Evolutionary conservation across 2,329 filamentous ascomycete genomes (phyloP), one percentile per base, ranked within the genome.

Genomic region (Incumbomyces delicatus): DNA sequence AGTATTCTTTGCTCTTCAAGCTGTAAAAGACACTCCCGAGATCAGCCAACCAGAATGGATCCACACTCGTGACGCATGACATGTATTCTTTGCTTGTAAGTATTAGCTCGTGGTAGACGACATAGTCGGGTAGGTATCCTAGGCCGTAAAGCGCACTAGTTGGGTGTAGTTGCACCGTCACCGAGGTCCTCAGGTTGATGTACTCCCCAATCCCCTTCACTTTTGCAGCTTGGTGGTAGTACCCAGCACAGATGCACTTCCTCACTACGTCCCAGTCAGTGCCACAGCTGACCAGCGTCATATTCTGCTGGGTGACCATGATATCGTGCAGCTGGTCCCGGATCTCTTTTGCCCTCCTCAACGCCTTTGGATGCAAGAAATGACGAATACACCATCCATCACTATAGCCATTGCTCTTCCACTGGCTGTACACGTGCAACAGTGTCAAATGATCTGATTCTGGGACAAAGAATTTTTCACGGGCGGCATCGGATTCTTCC

Each of bases 401-500:
- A 1, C 83, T 88, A 65, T 81, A 83, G 1, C 87, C 86, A 62
- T 98, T 95, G 41, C 84, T 75, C 65, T 85, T 87, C 92, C 92
- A 98, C 61, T 95, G 90, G 6, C 83, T 83, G 67, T 94, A 98
- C 1, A 98, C 92, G 60, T 96, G 89, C 2, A 98, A 78, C 36
- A 95, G 85, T 0, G 92, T 98, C 34, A 98, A 72, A 63, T 98
- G 92, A 63, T 98, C 92, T 1, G 88, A 95, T 66, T 98, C 92
- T 22, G 92, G 88, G 6, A 98, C 92, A 68, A 95, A 96, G 66
- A 98, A 98, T 65, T 96, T 96, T 63, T 98, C 92, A 22, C 90
- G 81, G 30, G 92, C 89, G 1, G 89, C 82, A 60, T 98, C 92
- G 5, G 90, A 92, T 69, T 98, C 92, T 61, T 98, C 92, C 59